A percentile compares a stretch with the other conserved stretches of the same genome.
Evolutionary conservation across 331 rosid species (phyloP).

Genomic region (Malus hybrid): DNA sequence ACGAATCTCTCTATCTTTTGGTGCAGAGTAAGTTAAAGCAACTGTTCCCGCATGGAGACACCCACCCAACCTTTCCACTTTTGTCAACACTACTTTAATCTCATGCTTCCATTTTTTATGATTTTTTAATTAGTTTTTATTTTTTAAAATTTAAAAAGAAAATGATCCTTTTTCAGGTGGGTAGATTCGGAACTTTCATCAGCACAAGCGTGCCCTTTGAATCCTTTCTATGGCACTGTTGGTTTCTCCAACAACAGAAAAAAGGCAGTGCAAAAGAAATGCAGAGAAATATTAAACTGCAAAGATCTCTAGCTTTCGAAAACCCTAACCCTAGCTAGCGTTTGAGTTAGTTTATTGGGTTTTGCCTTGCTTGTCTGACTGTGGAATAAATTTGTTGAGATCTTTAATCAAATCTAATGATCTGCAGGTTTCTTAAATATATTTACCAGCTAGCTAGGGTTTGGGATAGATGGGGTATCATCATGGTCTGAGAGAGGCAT

Average conservation of each 20-base stretch:
- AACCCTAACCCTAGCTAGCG: neutral
- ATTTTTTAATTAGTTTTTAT: neutral
- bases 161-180: neutral
- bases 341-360: neutral
- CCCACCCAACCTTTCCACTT: neutral
- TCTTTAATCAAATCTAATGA: neutral
- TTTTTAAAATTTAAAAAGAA: neutral
- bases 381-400: neutral
- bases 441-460: conserved; percentile 6
- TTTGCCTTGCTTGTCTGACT: neutral
- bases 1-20: conserved; percentile 14
- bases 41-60: conserved; percentile 3
- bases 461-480: neutral
- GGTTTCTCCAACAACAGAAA: conserved; percentile 4
- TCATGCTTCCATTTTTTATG: neutral
- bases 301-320: neutral
- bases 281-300: neutral
- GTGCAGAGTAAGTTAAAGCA: conserved; percentile 8
- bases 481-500: neutral
- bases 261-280: neutral
- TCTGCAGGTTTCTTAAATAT: neutral
- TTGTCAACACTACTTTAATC: neutral
- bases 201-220: conserved; percentile 5
- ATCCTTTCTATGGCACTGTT: conserved; percentile 1
- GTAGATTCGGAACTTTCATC: conserved; percentile 1